A percentile compares a stretch with the other conserved stretches of the same genome.
These are phyloP conservation scores for Quercus phellos DNA, from an alignment of 331 rosid genomes.

Conservation along the genomic window DNA sequence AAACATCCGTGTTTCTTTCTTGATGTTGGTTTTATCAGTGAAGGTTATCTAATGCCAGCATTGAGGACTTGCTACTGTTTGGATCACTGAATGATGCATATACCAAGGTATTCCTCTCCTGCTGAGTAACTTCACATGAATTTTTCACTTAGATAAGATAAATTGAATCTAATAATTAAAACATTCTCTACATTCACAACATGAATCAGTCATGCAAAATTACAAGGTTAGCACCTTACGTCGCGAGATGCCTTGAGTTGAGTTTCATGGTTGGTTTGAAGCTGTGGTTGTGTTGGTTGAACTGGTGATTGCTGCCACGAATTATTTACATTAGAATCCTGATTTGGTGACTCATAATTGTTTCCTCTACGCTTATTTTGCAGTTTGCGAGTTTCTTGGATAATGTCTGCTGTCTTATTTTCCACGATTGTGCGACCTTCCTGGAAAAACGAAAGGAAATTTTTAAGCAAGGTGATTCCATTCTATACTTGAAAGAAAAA, in stretches of 20 bases:
- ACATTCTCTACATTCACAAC: conserved; percentile 18
- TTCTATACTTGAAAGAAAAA: neutral
- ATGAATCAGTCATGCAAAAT: conserved; percentile 38
- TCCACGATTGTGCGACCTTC: conserved; percentile 78
- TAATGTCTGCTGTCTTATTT: conserved; percentile 70
- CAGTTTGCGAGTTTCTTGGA: conserved; percentile 41
- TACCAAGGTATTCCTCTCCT: conserved; percentile 12
- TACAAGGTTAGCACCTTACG: conserved; percentile 95
- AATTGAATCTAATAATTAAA: neutral
- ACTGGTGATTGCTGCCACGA: conserved; percentile 35
- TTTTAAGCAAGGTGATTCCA: conserved; percentile 9
- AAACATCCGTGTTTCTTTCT: neutral
- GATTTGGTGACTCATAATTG: conserved; percentile 38
- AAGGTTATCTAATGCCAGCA: neutral
- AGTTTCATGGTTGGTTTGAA: conserved; percentile 49
- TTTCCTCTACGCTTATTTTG: conserved; percentile 66
- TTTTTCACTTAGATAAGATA: conserved; percentile 9
- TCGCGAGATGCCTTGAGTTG: conserved; percentile 99
- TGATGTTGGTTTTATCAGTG: neutral
- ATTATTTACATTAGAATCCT: conserved; percentile 28
- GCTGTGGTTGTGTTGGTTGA: conserved; percentile 24
- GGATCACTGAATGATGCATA: neutral
- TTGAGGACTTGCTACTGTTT: neutral
- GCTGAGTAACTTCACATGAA: neutral
- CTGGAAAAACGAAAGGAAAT: conserved; percentile 34